Evolutionary conservation across 2,329 filamentous ascomycete species (phyloP).

Genomic region (Pseudocercospora vitis): DNA sequence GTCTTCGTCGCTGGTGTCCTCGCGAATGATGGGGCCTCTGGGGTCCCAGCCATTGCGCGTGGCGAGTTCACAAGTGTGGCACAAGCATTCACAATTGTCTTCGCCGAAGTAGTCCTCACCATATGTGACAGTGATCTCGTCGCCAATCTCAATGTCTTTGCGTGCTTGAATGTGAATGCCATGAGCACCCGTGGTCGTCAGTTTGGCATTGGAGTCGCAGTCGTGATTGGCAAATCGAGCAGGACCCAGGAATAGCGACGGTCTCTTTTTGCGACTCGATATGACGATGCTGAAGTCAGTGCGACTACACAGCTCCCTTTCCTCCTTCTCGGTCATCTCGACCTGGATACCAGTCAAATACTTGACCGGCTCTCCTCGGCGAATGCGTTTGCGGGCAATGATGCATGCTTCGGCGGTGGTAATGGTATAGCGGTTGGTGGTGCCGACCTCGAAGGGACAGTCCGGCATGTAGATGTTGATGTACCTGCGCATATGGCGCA

Average conservation of each 20-base stretch:
- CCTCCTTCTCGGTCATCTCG: conserved; percentile 87
- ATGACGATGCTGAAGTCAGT: conserved; percentile 98
- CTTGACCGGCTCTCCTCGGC: conserved; percentile 80
- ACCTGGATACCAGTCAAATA: conserved; percentile 91
- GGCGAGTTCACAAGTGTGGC: conserved; percentile 76
- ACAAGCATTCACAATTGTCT: conserved; percentile 92
- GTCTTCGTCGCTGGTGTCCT: conserved; percentile 40
- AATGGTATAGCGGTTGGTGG: conserved; percentile 93
- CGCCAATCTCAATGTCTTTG: conserved; percentile 77
- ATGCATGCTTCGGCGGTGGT: conserved; percentile 84
- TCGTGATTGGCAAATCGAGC: conserved; percentile 97
- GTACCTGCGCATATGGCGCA: conserved; percentile 82
- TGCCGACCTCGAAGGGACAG: conserved; percentile 90
- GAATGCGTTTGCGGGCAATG: conserved; percentile 75
- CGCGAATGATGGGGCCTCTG: conserved; percentile 33
- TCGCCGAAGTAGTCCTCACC: conserved; percentile 95
- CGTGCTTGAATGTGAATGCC: conserved; percentile 89
- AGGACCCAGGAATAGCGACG: conserved; percentile 90
- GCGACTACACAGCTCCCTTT: conserved; percentile 76
- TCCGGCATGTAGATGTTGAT: conserved; percentile 90
- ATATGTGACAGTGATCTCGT: conserved; percentile 96
- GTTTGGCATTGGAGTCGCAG: conserved; percentile 84
- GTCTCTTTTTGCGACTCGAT: conserved; percentile 84
- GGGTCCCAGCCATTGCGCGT: conserved; percentile 80
- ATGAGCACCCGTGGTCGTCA: conserved; percentile 78